Percentiles rank a stretch among this genome's conserved stretches.
Conservation (phyloP, 257 asterid species). For the Salvia miltiorrhiza region DNA sequence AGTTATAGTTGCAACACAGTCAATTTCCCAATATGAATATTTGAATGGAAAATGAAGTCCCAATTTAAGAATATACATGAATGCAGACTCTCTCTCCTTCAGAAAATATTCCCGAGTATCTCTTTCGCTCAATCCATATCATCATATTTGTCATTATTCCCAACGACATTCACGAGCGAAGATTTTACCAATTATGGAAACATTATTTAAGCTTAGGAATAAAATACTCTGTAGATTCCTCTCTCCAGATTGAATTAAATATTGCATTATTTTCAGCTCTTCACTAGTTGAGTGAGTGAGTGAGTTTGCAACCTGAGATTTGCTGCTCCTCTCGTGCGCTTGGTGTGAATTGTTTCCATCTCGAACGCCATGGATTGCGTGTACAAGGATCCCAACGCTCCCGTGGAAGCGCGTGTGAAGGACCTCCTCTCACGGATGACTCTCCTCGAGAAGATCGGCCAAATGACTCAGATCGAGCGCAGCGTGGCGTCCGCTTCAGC, state of each 20-base stretch:
- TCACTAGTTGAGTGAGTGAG: too few relatives aligned
- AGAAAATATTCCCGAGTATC: too few relatives aligned
- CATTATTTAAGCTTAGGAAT: background rate
- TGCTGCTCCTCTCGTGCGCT: background rate
- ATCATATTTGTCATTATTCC: background rate
- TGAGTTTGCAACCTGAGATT: slow-evolving; percentile 1
- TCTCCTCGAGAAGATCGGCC: slow-evolving; percentile 81
- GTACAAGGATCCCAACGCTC: slow-evolving; percentile 68
- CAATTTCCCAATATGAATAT: too few relatives aligned
- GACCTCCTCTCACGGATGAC: slow-evolving; percentile 88
- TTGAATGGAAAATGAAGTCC: too few relatives aligned
- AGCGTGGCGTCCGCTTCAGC: slow-evolving; percentile 53
- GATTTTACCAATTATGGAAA: background rate
- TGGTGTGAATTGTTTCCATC: background rate
- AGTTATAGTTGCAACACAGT: too few relatives aligned
- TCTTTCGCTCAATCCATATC: too few relatives aligned
- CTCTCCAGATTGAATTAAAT: background rate
- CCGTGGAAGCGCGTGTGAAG: slow-evolving; percentile 70
- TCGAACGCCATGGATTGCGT: slow-evolving; percentile 52
- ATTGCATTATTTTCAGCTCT: background rate
- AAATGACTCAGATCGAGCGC: slow-evolving; percentile 85
- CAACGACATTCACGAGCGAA: background rate
- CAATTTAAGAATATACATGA: too few relatives aligned
- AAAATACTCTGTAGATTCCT: background rate
- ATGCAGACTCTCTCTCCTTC: too few relatives aligned